Conservation (phyloP, 2,329 filamentous ascomycete genomes). For the Colletotrichum salicis region DNA sequence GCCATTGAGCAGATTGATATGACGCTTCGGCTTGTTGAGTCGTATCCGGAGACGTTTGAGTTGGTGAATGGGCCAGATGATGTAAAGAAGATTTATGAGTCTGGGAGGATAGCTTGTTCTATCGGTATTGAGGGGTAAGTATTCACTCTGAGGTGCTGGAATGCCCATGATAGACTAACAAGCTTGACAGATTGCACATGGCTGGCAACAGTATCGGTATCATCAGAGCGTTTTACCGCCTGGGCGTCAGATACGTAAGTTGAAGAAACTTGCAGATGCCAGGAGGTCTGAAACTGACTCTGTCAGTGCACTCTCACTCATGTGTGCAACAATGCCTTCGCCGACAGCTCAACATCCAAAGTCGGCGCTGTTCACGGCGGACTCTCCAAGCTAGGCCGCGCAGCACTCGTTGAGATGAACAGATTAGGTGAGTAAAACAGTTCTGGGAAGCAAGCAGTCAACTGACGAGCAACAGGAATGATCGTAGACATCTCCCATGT, state of each 20-base stretch:
- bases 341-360: conserved; percentile 40
- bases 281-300: neutral
- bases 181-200: conserved; percentile 39
- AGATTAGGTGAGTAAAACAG: conserved; percentile 39
- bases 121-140: conserved; percentile 47
- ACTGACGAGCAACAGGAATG: conserved; percentile 30
- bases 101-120: conserved; percentile 46
- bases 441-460: neutral
- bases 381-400: conserved; percentile 42
- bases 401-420: conserved; percentile 48
- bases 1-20: conserved; percentile 40
- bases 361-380: conserved; percentile 40
- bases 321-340: conserved; percentile 43
- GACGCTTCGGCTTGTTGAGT: conserved; percentile 39
- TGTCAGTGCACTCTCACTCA: conserved; percentile 42
- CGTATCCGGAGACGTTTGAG: conserved; percentile 39
- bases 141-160: neutral
- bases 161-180: neutral
- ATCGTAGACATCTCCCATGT: conserved; percentile 46
- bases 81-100: conserved; percentile 42
- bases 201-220: conserved; percentile 47
- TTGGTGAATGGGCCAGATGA: conserved; percentile 41
- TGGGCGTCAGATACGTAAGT: conserved; percentile 48
- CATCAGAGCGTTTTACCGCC: conserved; percentile 45
- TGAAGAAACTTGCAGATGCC: too few relatives aligned